Evolutionary conservation across 179 eudicot species (phyloP), one percentile per base, ranked within the genome.

Genomic region (Spergularia azorica): DNA sequence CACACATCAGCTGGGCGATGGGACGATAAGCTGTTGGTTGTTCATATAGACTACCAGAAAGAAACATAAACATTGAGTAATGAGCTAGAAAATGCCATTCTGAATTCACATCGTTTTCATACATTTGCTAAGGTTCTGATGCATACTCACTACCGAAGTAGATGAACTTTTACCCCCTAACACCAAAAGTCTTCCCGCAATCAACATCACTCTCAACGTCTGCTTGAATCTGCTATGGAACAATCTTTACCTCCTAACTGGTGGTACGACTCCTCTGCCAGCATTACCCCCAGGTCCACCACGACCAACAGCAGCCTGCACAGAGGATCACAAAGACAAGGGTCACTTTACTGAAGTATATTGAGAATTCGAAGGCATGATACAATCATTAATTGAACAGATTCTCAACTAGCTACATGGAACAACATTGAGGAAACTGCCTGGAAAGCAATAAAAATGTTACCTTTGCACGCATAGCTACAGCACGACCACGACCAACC

Each of bases 401-500:
- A 54, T 10, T 46, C 13, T 61, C 46, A 9, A 38, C 57, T 18
- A 21, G 5, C 43, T 15, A 21, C 15, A 70, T 4, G 52, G 68
- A 65, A 51, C 51, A 63, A 52, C 15, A 36, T 17, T 52, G 13
- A 20, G 16, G 58, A 26, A 9, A 41, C 46, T 46, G 32, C 14
- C 41, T 2, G 48, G 52, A 69, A 32, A 39, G 60, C 21, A 55
- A 39, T 16, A 26, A 26, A 26, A 2, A 26, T 26, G 32, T 82
- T 84, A 87, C 98, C 86, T 89, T 90, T 63, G 93, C 97, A 58
- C 97, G 92, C 95, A 90, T 90, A 55, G 93, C 97, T 73, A 88
- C 97, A 84, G 91, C 98, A 84, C 97, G 97, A 64, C 97, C 97
- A 72, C 97, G 89, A 12, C 98, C 97, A 79, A 93, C 98, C 72